These are phyloP conservation scores for Anastatica hierochuntica DNA, from an alignment of 345 rosid genomes.

Conservation along the genomic window DNA sequence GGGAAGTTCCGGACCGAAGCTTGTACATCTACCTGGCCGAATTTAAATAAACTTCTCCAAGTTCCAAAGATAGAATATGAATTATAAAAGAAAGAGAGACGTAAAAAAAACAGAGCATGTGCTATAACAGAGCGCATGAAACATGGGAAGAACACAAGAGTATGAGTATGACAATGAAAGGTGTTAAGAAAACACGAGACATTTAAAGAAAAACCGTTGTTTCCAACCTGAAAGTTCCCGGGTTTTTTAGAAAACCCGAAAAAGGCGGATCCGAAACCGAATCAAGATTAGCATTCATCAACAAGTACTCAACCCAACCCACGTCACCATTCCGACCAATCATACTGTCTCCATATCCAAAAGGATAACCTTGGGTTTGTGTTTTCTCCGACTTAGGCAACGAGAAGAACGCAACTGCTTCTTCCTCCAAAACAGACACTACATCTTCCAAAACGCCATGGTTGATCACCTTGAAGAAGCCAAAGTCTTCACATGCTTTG, in stretches of 20 bases:
- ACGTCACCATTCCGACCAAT: constrained; percentile 70
- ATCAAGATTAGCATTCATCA: constrained; percentile 40
- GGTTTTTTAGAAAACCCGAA: constrained; percentile 25
- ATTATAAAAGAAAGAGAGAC: background rate
- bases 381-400: constrained; percentile 54
- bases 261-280: constrained; percentile 13
- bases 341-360: constrained; percentile 59
- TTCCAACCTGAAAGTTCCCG: constrained; percentile 41
- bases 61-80: no score
- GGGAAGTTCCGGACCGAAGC: no score
- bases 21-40: no score
- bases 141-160: no score
- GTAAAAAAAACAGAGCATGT: background rate
- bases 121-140: background rate
- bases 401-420: constrained; percentile 52
- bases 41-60: no score
- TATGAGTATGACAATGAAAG: no score
- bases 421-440: constrained; percentile 38
- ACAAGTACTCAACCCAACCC: constrained; percentile 72
- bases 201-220: background rate
- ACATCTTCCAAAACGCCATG: constrained; percentile 59
- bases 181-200: background rate
- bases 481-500: constrained; percentile 54
- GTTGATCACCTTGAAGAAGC: constrained; percentile 72
- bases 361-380: constrained; percentile 45